Conservation (phyloP, 306 rosid genomes). For the Morella rubra region DNA sequence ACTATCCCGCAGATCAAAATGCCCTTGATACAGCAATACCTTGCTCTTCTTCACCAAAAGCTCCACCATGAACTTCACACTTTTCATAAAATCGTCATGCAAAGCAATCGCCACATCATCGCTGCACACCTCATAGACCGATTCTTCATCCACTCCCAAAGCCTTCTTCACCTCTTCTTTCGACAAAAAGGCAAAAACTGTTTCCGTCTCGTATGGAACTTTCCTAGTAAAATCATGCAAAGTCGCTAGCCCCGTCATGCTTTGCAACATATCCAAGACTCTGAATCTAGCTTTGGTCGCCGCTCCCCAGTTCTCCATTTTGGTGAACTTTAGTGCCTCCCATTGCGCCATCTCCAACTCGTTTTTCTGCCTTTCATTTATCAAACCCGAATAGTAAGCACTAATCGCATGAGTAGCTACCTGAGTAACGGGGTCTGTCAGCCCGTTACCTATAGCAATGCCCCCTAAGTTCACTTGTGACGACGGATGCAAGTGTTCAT, state of each 20-base stretch:
- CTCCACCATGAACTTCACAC: conserved; percentile 67
- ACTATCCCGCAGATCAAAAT: conserved; percentile 59
- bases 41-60: conserved; percentile 44
- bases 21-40: conserved; percentile 74
- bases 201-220: conserved; percentile 30
- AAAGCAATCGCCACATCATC: conserved; percentile 40
- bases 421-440: conserved; percentile 63
- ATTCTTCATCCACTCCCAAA: conserved; percentile 41
- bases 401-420: conserved; percentile 53
- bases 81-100: conserved; percentile 73
- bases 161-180: conserved; percentile 40
- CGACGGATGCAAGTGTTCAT: conserved; percentile 27
- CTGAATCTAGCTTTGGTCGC: conserved; percentile 43
- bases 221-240: conserved; percentile 55
- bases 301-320: conserved; percentile 44
- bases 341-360: conserved; percentile 51
- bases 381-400: conserved; percentile 58
- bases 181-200: conserved; percentile 44
- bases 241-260: conserved; percentile 74
- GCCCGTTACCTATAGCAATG: conserved; percentile 71
- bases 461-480: conserved; percentile 53
- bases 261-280: conserved; percentile 22
- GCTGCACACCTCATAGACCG: conserved; percentile 48
- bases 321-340: conserved; percentile 41
- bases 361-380: conserved; percentile 60